Evolutionary conservation across 257 asterid species (phyloP).

Genomic region (Solanum ossicruentum): DNA sequence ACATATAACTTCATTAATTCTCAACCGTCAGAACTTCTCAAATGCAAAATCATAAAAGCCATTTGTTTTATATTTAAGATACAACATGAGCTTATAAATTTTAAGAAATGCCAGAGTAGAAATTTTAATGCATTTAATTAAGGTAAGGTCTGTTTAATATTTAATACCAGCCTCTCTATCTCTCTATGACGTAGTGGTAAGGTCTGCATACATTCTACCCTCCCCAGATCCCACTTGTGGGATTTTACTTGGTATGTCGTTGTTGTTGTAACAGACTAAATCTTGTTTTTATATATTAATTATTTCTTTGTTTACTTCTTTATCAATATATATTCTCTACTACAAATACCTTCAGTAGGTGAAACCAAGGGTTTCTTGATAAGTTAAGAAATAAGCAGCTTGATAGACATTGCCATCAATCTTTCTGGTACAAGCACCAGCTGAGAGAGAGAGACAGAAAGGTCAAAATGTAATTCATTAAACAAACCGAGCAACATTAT

Average conservation of each 20-base stretch:
- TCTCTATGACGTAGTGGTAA: too few relatives aligned
- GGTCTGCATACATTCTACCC: too few relatives aligned
- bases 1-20: background rate
- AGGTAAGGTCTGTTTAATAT: too few relatives aligned
- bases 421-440: background rate
- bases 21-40: background rate
- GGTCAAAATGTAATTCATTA: background rate
- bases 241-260: too few relatives aligned
- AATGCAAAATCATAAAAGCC: background rate
- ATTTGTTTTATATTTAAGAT: background rate
- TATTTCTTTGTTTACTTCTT: background rate
- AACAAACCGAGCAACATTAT: background rate
- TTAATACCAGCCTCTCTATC: too few relatives aligned
- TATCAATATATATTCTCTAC: background rate
- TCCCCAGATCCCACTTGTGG: too few relatives aligned
- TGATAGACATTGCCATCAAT: background rate
- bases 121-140: background rate
- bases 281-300: background rate
- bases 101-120: background rate
- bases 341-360: background rate
- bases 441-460: background rate
- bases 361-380: background rate
- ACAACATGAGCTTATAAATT: background rate
- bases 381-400: background rate
- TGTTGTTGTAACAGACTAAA: background rate